Evolutionary conservation across 1,139 yeast species (phyloP).

Genomic region (Citeromyces hawaiiensis): DNA sequence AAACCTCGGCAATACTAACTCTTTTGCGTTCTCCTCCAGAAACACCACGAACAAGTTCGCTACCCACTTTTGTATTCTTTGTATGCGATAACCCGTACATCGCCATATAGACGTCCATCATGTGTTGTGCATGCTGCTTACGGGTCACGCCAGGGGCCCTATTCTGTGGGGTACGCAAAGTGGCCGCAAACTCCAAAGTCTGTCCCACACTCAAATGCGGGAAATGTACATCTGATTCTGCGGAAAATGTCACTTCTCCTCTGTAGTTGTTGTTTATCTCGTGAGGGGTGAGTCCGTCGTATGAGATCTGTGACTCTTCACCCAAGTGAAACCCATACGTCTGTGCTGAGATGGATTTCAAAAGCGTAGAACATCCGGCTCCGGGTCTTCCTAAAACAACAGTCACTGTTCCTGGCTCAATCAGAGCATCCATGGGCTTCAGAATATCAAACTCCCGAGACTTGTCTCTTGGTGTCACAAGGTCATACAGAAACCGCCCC

Average conservation of each 20-base stretch:
- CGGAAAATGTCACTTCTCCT: constrained; percentile 63
- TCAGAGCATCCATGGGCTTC: constrained; percentile 53
- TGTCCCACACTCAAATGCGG: constrained; percentile 65
- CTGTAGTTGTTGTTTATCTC: constrained; percentile 39
- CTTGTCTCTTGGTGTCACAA: constrained; percentile 4
- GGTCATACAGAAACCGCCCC: not conserved
- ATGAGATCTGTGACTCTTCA: constrained; percentile 25
- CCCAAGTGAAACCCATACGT: constrained; percentile 61
- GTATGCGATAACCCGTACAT: constrained; percentile 52
- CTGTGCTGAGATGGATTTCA: constrained; percentile 57
- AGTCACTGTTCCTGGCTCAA: constrained; percentile 60
- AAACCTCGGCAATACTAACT: constrained; percentile 42
- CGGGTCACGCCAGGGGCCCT: constrained; percentile 47
- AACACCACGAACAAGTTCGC: constrained; percentile 30
- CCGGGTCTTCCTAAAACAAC: constrained; percentile 80
- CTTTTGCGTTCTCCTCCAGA: constrained; percentile 36
- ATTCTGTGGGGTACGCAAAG: constrained; percentile 51
- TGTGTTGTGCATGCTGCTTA: constrained; percentile 42
- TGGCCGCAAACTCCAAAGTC: constrained; percentile 53
- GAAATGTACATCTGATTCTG: constrained; percentile 61
- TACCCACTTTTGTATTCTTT: constrained; percentile 26
- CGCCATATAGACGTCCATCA: constrained; percentile 60
- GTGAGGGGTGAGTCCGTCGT: constrained; percentile 32
- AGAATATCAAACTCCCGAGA: constrained; percentile 34
- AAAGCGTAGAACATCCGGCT: constrained; percentile 71